A percentile compares a stretch with the other conserved stretches of the same genome.
Evolutionary conservation across 208 protist genomes (phyloP).

Genomic region (Crithidia expoeki): DNA sequence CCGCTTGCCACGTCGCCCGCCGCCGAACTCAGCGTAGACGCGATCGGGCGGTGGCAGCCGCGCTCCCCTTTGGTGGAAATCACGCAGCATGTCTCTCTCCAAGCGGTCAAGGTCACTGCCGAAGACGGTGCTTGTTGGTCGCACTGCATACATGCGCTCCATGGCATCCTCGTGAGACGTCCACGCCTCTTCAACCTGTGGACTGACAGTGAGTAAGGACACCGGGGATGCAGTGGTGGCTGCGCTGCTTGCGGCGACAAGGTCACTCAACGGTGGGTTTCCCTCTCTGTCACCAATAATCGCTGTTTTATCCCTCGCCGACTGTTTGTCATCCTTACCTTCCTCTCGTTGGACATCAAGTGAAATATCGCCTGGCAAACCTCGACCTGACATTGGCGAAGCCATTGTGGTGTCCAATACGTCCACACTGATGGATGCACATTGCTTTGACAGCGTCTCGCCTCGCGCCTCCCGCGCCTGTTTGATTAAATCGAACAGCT

Average conservation of each 20-base stretch:
- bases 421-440: not conserved
- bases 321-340: not conserved
- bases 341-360: slow-evolving; percentile 4
- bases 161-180: slow-evolving; percentile 40
- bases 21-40: slow-evolving; percentile 60
- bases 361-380: slow-evolving; percentile 19
- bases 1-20: slow-evolving; percentile 34
- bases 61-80: slow-evolving; percentile 62
- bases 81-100: slow-evolving; percentile 76
- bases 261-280: not conserved
- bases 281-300: not conserved
- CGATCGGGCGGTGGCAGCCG: slow-evolving; percentile 52
- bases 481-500: slow-evolving; percentile 21
- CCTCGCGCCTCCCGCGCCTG: slow-evolving; percentile 23
- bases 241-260: slow-evolving; percentile 1
- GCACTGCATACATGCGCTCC: slow-evolving; percentile 50
- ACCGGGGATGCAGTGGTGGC: slow-evolving; percentile 25
- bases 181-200: slow-evolving; percentile 26
- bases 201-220: slow-evolving; percentile 13
- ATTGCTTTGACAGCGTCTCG: slow-evolving; percentile 11
- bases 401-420: not conserved
- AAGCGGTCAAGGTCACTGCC: slow-evolving; percentile 81
- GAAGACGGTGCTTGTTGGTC: slow-evolving; percentile 65
- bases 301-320: not conserved
- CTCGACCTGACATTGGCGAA: slow-evolving; percentile 12